These are phyloP conservation scores for Komagataella mondaviorum DNA, from an alignment of 805 yeast genomes.

Conservation along the genomic window DNA sequence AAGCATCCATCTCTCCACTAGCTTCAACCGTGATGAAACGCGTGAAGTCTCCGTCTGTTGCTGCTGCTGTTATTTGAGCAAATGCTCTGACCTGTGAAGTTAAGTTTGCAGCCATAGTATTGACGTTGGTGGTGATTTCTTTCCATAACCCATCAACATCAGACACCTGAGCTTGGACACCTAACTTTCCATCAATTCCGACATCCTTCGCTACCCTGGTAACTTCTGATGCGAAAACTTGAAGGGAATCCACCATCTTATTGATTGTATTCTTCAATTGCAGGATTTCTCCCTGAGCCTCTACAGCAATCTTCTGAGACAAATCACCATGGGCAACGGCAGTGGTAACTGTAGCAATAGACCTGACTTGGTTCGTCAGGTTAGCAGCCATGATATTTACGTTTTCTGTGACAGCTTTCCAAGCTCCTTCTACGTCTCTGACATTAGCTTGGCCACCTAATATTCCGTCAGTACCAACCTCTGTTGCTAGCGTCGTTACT, in stretches of 20 bases:
- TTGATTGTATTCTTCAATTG: constrained; percentile 79
- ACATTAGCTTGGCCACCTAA: constrained; percentile 84
- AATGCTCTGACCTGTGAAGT: constrained; percentile 89
- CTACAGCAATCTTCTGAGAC: constrained; percentile 75
- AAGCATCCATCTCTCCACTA: constrained; percentile 76
- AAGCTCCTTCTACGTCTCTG: constrained; percentile 76
- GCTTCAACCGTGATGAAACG: constrained; percentile 87
- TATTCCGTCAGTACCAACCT: constrained; percentile 75
- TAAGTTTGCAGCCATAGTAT: constrained; percentile 87
- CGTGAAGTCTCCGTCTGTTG: constrained; percentile 88
- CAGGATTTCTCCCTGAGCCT: constrained; percentile 82
- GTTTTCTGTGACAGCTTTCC: constrained; percentile 84
- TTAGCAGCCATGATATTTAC: constrained; percentile 84
- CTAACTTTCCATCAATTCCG: constrained; percentile 86
- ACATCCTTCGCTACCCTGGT: constrained; percentile 86
- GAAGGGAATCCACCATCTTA: constrained; percentile 86
- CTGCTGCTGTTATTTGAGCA: constrained; percentile 89
- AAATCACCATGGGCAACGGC: constrained; percentile 88
- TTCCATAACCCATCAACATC: constrained; percentile 91
- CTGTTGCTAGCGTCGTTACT: constrained; percentile 79
- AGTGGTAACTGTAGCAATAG: constrained; percentile 82
- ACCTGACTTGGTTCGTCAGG: constrained; percentile 77
- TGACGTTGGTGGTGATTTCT: constrained; percentile 82
- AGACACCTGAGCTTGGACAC: constrained; percentile 82
- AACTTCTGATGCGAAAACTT: constrained; percentile 79